These are phyloP conservation scores for Aspergillus fumigatiaffinis DNA, from an alignment of 2,329 filamentous ascomycete species.

Conservation along the genomic window DNA sequence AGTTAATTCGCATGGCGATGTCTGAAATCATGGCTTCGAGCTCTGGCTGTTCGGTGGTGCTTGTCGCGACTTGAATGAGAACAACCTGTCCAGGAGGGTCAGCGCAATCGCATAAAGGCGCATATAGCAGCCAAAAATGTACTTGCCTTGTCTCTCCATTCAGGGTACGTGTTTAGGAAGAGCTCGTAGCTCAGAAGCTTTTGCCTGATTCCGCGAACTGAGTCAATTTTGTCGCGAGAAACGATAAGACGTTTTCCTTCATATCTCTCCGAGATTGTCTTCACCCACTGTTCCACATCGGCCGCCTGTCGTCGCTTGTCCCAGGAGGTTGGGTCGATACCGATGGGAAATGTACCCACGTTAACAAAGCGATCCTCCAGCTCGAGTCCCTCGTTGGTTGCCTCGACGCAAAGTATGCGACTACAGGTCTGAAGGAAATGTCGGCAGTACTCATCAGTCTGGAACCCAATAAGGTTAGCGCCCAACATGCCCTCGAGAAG, in stretches of 20 bases:
- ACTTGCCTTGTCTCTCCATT: constrained; percentile 70
- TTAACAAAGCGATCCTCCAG: constrained; percentile 92
- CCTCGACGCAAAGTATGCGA: constrained; percentile 83
- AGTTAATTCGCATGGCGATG: constrained; percentile 92
- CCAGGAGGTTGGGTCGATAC: constrained; percentile 79
- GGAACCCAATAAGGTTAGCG: constrained; percentile 88
- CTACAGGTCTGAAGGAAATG: constrained; percentile 97
- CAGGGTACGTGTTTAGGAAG: constrained; percentile 88
- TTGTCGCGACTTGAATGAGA: constrained; percentile 89
- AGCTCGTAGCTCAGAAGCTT: constrained; percentile 90
- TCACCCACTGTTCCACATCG: constrained; percentile 74
- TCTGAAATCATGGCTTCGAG: constrained; percentile 85
- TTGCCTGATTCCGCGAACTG: constrained; percentile 85
- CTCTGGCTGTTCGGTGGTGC: constrained; percentile 81
- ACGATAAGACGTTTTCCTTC: constrained; percentile 87
- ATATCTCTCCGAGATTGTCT: constrained; percentile 77
- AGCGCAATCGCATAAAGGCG: background rate
- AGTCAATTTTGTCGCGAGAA: constrained; percentile 88
- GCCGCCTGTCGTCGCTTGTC: constrained; percentile 65
- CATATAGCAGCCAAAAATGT: background rate
- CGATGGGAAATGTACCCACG: constrained; percentile 79
- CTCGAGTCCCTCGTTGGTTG: constrained; percentile 80
- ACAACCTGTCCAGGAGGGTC: constrained; percentile 55
- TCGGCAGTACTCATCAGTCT: constrained; percentile 86
- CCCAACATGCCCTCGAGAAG: constrained; percentile 89